Evolutionary conservation across 2,329 filamentous ascomycete species (phyloP), one percentile per base, ranked within the genome.

Genomic region (Ophiostoma australiae): DNA sequence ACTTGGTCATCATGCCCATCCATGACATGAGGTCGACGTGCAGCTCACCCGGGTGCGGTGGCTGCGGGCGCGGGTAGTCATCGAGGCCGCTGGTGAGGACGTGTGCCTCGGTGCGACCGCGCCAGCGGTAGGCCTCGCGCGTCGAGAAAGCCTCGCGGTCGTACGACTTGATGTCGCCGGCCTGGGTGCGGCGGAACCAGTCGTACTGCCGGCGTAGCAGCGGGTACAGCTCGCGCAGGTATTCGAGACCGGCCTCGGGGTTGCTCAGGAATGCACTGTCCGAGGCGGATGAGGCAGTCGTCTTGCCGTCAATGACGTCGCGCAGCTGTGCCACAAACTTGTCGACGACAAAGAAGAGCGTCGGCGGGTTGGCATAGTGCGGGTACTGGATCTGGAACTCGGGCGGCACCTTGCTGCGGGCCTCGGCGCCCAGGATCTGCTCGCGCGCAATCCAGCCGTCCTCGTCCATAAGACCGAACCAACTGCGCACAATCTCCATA

Each of bases 381-480:
- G 95, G 94, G 78, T 98, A 98, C 78, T 98, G 95, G 17, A 93
- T 87, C 76, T 97, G 94, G 79, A 99, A 99, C 80, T 98, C 94
- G 4, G 85, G 80, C 0, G 95, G 95, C 1, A 99, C 95, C 81
- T 97, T 98, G 85, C 91, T 97, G 73, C 94, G 89, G 67, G 95
- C 95, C 81, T 99, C 95, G 2, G 86, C 81, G 1, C 95, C 95
- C 1, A 99, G 86, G 72, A 99, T 98, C 81, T 97, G 94, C 82
- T 99, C 95, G 69, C 95, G 90, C 3, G 90, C 92, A 78, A 99
- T 98, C 95, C 95, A 99, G 70, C 95, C 95, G 78, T 98, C 93
- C 20, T 95, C 91, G 75, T 99, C 95, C 87, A 98, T 97, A 23
- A 97, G 87, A 74, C 90, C 93, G 82, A 96, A 96, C 95, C 95